Evolutionary conservation across 495 filamentous ascomycete genomes (phyloP).

Genomic region (Tuber microsphaerosporum): DNA sequence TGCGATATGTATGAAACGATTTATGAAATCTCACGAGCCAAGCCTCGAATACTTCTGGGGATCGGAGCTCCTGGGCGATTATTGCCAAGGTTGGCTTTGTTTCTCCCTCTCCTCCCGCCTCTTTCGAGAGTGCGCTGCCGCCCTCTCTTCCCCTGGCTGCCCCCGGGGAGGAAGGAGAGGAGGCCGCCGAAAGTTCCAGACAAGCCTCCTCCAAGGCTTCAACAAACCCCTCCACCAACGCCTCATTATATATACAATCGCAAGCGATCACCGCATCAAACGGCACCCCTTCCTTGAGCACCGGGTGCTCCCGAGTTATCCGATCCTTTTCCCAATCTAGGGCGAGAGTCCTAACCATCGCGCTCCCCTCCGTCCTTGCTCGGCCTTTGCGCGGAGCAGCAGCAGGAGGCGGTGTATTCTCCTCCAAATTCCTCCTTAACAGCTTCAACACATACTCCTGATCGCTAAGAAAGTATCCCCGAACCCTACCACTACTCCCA

Average conservation of each 20-base stretch:
- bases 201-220: conserved; percentile 75
- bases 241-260: conserved; percentile 86
- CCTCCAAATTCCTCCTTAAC: conserved; percentile 64
- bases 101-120: neutral
- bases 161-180: neutral
- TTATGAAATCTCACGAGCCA: conserved; percentile 65
- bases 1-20: conserved; percentile 65
- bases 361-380: conserved; percentile 27
- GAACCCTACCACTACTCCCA: conserved; percentile 49
- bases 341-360: conserved; percentile 46
- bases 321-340: conserved; percentile 66
- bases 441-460: conserved; percentile 75
- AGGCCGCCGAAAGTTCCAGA: conserved; percentile 46
- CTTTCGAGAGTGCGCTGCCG: neutral
- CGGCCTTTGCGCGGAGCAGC: conserved; percentile 29
- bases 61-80: conserved; percentile 77
- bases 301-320: conserved; percentile 27
- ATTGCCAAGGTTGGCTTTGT: conserved; percentile 57
- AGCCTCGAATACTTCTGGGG: conserved; percentile 71
- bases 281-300: conserved; percentile 9
- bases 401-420: conserved; percentile 49
- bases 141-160: neutral
- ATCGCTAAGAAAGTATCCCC: conserved; percentile 73
- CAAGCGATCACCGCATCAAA: conserved; percentile 69
- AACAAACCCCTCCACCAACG: conserved; percentile 74